Evolutionary conservation across 2,329 filamentous ascomycete genomes (phyloP).

Genomic region (Ascocoryne sarcoides): DNA sequence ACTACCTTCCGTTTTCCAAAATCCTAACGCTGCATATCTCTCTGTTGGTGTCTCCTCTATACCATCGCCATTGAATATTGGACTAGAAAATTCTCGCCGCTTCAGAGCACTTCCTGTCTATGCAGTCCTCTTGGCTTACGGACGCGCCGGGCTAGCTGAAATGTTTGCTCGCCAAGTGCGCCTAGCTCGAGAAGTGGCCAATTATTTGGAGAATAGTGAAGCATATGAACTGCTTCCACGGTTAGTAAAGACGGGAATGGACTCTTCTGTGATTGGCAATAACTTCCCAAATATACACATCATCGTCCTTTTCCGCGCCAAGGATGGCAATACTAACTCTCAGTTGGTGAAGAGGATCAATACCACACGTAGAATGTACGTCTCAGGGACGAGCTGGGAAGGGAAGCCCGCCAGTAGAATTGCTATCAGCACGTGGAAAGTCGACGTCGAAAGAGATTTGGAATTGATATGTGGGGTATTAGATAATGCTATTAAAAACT

Average conservation of each 20-base stretch:
- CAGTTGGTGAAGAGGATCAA: constrained; percentile 67
- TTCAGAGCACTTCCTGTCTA: constrained; percentile 90
- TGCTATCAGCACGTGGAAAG: constrained; percentile 79
- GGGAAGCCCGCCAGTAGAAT: constrained; percentile 68
- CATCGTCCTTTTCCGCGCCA: constrained; percentile 71
- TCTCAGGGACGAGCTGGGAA: constrained; percentile 73
- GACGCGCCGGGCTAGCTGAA: constrained; percentile 54
- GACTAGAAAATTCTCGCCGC: constrained; percentile 82
- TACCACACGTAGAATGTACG: constrained; percentile 63
- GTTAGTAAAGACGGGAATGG: neutral
- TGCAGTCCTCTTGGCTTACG: constrained; percentile 67
- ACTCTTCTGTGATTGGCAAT: neutral
- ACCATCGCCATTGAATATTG: constrained; percentile 77
- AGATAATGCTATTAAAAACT: constrained; percentile 15
- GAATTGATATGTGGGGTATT: constrained; percentile 57
- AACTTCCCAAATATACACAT: constrained; percentile 36
- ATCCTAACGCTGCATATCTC: constrained; percentile 81
- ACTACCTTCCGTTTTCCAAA: constrained; percentile 61
- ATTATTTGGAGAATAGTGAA: constrained; percentile 50
- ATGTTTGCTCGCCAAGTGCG: constrained; percentile 66
- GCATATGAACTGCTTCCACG: constrained; percentile 59
- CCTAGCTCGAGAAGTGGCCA: constrained; percentile 60
- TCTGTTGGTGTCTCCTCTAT: constrained; percentile 40
- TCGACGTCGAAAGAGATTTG: constrained; percentile 59
- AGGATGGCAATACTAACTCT: constrained; percentile 52